Conservation (phyloP, 1,284 basidiomycete genomes). For the Ceratobasidium sp. region DNA sequence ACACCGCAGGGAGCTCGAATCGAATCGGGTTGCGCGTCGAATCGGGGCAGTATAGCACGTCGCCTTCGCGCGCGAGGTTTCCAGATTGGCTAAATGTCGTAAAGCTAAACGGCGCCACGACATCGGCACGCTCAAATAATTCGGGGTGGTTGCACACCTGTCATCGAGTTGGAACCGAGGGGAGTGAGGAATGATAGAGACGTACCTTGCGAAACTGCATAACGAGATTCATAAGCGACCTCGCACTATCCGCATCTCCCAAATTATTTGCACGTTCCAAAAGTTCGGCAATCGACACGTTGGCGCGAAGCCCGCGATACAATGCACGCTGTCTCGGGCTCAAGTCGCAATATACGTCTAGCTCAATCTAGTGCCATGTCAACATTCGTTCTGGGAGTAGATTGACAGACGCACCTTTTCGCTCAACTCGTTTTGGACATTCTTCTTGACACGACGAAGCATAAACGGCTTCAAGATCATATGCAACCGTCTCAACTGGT, state of each 20-base stretch:
- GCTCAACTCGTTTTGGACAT: slow-evolving; percentile 99
- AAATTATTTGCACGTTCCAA: slow-evolving; percentile 92
- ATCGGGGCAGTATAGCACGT: slow-evolving; percentile 85
- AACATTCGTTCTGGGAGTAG: not conserved
- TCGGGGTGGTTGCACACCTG: slow-evolving; percentile 99
- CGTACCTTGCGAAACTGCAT: slow-evolving; percentile 99
- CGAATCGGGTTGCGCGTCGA: slow-evolving; percentile 91
- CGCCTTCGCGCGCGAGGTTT: slow-evolving; percentile 86
- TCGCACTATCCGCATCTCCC: slow-evolving; percentile 89
- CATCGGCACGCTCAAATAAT: slow-evolving; percentile 97
- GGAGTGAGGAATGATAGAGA: slow-evolving; percentile 42
- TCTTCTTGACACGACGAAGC: slow-evolving; percentile 96
- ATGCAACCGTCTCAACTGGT: slow-evolving; percentile 94
- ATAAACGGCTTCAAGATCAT: slow-evolving; percentile 99
- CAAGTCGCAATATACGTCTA: slow-evolving; percentile 95
- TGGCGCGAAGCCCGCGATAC: slow-evolving; percentile 90
- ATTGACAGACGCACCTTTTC: slow-evolving; percentile 80
- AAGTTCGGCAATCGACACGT: slow-evolving; percentile 95
- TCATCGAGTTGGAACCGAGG: slow-evolving; percentile 30
- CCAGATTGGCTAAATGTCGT: slow-evolving; percentile 86
- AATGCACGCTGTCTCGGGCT: slow-evolving; percentile 94
- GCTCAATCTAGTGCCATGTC: slow-evolving; percentile 80
- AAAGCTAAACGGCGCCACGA: slow-evolving; percentile 93
- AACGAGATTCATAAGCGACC: slow-evolving; percentile 98
- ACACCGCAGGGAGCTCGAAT: slow-evolving; percentile 78